Percentiles rank a stretch among this genome's conserved stretches.
Conservation (phyloP, 495 filamentous ascomycete species). For the Neurospora cerealis region DNA sequence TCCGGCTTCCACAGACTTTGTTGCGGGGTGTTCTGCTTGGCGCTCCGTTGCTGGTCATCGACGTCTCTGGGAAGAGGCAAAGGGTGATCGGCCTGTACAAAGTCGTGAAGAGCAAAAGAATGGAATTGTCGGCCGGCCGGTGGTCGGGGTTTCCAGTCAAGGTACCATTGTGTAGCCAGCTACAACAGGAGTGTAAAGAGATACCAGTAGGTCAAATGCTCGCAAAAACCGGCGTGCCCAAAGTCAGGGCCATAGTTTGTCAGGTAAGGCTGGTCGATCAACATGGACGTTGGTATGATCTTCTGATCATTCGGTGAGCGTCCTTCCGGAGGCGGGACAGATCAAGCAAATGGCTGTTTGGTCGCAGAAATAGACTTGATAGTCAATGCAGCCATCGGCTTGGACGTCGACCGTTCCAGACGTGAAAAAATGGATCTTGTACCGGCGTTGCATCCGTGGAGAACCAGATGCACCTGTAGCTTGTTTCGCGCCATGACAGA, state of each 20-base stretch:
- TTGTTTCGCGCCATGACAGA: not conserved
- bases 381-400: not conserved
- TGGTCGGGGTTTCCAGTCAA: not conserved
- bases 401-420: not conserved
- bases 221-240: not conserved
- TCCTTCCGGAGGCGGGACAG: not conserved
- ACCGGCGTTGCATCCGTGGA: not conserved
- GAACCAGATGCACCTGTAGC: not conserved
- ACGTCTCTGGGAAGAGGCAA: not conserved
- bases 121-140: not conserved
- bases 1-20: not conserved
- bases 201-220: not conserved
- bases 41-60: not conserved
- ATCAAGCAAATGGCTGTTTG: not conserved
- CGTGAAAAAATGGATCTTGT: not conserved
- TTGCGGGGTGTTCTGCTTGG: not conserved
- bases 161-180: not conserved
- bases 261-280: not conserved
- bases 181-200: not conserved
- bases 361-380: not conserved
- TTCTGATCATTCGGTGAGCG: not conserved
- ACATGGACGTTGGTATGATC: not conserved
- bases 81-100: not conserved
- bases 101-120: not conserved
- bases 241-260: not conserved